phyloP scores from a whole-genome alignment of 345 rosid genomes.

The Eucalyptus decipiens region DNA sequence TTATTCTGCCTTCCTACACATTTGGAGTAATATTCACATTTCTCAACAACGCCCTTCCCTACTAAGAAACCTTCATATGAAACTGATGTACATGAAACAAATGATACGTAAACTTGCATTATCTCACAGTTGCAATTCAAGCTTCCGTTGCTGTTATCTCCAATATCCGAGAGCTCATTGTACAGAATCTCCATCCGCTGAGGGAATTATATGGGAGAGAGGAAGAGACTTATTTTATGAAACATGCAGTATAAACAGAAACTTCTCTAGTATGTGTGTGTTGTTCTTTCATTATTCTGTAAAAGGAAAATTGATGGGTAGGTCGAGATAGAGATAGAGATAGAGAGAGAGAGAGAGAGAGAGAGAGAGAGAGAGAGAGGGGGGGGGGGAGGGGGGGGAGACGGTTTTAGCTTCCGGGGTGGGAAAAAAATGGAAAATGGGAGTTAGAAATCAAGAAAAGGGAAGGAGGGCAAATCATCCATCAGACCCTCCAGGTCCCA shows the following conservation, averaged over 20 bases:
- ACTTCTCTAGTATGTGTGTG: not conserved
- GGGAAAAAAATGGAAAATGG: not conserved
- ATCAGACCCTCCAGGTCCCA: conserved; percentile 89
- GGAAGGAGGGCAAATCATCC: conserved; percentile 56
- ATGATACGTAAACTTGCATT: not conserved
- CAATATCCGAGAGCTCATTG: not conserved
- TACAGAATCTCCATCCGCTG: not conserved
- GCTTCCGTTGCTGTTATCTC: not conserved
- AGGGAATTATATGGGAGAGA: not conserved
- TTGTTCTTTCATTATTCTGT: not conserved
- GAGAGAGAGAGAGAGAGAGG: not conserved
- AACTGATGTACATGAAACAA: not conserved
- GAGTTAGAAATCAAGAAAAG: conserved; percentile 72
- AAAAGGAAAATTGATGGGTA: not conserved
- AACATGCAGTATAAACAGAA: not conserved
- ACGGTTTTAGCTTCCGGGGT: not conserved
- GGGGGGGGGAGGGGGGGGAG: too few species aligned
- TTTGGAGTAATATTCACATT: not conserved
- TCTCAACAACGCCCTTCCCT: not conserved
- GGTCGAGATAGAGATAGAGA: not conserved
- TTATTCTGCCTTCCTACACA: not conserved
- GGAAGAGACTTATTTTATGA: not conserved
- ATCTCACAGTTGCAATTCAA: not conserved
- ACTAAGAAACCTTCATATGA: not conserved
- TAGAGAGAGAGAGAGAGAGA: not conserved